Evolutionary conservation across 1,284 basidiomycete species (phyloP), one percentile per base, ranked within the genome.

Genomic region (Schizopora paradoxa): DNA sequence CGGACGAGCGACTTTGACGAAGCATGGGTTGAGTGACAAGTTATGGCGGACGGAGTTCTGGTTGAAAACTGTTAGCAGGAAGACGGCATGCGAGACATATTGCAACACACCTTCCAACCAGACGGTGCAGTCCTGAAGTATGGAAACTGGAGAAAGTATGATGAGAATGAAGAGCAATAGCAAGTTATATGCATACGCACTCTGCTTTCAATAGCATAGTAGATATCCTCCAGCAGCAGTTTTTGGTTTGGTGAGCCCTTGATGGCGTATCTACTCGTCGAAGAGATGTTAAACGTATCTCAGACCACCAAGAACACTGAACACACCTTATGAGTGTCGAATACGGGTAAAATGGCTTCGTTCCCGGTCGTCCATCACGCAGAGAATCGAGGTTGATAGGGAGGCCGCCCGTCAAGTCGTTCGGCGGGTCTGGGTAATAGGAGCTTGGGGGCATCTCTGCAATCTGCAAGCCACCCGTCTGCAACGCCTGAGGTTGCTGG

Each of bases 11-110:
- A 93, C 86, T 64, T 93, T 93, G 63, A 92, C 84, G 61, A 94
- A 94, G 57, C 90, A 93, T 51, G 91, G 90, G 62, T 95, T 95
- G 52, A 95, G 75, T 6, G 90, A 93, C 16, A 96, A 75, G 58
- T 94, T 95, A 67, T 95, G 92, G 39, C 92, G 83, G 54, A 96
- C 91, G 32, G 92, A 95, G 64, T 95, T 95, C 84, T 96, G 38
- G 26, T 19, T 18, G 18, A 42, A 6, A 23, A 44, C 4, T 5
- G 22, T 13, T 3, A 43, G 37, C 10, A 7, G 8, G 10, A 35
- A 35, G 7, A 33, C 28, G 29, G 28, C 16, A 37, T 2, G 13
- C 11, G 39, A n/a, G 16, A 22, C n/a, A 11, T 6, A 25, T n/a
- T 6, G 23, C 22, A 45, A 34, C 78, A 72, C 57, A 87, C 86